Evolutionary conservation across 495 filamentous ascomycete species (phyloP).

Genomic region (Penicillium odoratum): DNA sequence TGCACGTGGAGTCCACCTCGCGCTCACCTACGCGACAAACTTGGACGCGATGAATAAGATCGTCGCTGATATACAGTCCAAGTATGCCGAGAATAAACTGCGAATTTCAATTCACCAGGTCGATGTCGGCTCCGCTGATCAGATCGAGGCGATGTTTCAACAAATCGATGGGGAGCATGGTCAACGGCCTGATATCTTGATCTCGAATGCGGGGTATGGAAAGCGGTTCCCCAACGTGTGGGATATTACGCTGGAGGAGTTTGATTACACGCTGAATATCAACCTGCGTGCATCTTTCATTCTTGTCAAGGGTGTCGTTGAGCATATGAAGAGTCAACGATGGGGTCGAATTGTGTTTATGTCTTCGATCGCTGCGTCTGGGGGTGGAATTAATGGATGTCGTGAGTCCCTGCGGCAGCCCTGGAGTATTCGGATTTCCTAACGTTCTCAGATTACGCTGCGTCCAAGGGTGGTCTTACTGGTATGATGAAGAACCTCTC

Average conservation of each 20-base stretch:
- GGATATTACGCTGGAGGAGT: conserved; percentile 61
- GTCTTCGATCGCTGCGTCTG: conserved; percentile 65
- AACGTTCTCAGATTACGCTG: conserved; percentile 57
- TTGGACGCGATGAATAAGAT: conserved; percentile 46
- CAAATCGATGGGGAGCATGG: conserved; percentile 53
- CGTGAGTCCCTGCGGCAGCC: conserved; percentile 34
- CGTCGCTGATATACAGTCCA: conserved; percentile 36
- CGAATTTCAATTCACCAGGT: conserved; percentile 57
- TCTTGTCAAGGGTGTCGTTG: conserved; percentile 62
- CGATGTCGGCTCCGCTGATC: conserved; percentile 52
- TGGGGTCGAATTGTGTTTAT: conserved; percentile 72
- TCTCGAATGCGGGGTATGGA: conserved; percentile 59
- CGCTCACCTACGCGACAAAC: conserved; percentile 61
- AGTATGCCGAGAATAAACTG: conserved; percentile 31
- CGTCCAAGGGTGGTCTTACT: conserved; percentile 63
- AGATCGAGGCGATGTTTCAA: conserved; percentile 52
- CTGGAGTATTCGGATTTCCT: too few species aligned
- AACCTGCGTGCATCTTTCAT: conserved; percentile 68
- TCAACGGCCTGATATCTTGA: conserved; percentile 59
- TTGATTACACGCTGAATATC: conserved; percentile 63
- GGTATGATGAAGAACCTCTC: conserved; percentile 68
- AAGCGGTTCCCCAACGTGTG: conserved; percentile 50
- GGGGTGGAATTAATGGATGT: conserved; percentile 67
- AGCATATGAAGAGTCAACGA: conserved; percentile 58
- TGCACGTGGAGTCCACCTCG: conserved; percentile 53